These are phyloP conservation scores for Fusarium sp. DNA, from an alignment of 2,329 filamentous ascomycete species.

Conservation along the genomic window DNA sequence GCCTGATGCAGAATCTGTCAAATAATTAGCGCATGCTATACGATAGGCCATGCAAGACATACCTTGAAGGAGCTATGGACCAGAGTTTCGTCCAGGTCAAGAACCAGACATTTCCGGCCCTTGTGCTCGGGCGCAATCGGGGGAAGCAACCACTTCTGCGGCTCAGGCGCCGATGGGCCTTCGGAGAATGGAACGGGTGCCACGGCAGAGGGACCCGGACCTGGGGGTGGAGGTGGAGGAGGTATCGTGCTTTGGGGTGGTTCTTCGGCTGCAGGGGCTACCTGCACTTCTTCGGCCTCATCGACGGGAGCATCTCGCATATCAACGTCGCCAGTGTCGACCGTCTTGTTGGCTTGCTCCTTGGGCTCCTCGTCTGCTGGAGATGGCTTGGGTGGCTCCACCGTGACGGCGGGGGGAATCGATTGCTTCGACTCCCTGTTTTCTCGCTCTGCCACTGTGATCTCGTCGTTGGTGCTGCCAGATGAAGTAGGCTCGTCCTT, in stretches of 20 bases:
- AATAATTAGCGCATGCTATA: constrained; percentile 35
- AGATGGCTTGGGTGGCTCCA: constrained; percentile 57
- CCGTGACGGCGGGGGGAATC: constrained; percentile 51
- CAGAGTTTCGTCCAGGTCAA: constrained; percentile 95
- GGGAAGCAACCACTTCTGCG: constrained; percentile 80
- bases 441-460: constrained; percentile 55
- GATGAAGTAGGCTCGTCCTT: constrained; percentile 61
- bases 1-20: constrained; percentile 92
- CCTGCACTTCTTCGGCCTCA: constrained; percentile 60
- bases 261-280: constrained; percentile 53
- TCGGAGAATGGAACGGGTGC: constrained; percentile 56
- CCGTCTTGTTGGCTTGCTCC: constrained; percentile 52
- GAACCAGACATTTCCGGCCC: constrained; percentile 91
- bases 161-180: constrained; percentile 56
- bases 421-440: constrained; percentile 62
- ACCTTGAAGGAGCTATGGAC: constrained; percentile 99
- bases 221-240: constrained; percentile 63
- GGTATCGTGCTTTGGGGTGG: constrained; percentile 50
- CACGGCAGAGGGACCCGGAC: constrained; percentile 56
- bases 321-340: constrained; percentile 72
- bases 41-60: constrained; percentile 37
- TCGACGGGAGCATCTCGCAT: constrained; percentile 74
- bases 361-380: constrained; percentile 40
- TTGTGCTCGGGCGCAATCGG: constrained; percentile 82
- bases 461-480: constrained; percentile 61